Evolutionary conservation across 129 eudicot species (phyloP).

Genomic region (Lactuca saligna): DNA sequence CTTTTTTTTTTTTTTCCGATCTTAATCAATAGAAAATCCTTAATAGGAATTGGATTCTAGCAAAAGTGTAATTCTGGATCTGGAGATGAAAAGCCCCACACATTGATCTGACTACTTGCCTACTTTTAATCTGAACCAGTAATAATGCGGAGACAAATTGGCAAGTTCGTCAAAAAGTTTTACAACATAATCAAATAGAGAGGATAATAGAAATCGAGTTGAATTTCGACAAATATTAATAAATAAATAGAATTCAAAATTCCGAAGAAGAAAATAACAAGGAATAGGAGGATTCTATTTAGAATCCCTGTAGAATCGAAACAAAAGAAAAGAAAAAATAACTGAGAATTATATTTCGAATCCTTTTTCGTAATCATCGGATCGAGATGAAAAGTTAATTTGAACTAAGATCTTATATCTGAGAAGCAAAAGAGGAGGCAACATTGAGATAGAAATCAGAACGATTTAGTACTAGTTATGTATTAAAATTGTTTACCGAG

Average conservation of each 20-base stretch:
- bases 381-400: background rate
- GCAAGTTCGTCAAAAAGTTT: background rate
- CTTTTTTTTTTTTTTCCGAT: background rate
- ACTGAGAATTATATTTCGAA: background rate
- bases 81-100: background rate
- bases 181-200: background rate
- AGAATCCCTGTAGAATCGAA: background rate
- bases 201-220: background rate
- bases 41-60: background rate
- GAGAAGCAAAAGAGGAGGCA: background rate
- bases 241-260: too few relatives aligned
- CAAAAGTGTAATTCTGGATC: background rate
- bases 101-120: background rate
- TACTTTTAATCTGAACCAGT: background rate
- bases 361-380: background rate
- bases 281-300: background rate
- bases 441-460: background rate
- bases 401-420: too few relatives aligned
- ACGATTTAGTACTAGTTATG: background rate
- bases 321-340: too few relatives aligned
- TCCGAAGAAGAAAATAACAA: too few relatives aligned
- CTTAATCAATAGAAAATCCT: background rate
- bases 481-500: slow-evolving; percentile 43
- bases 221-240: background rate
- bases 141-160: background rate